A percentile compares a stretch with the other conserved stretches of the same genome.
These are phyloP conservation scores for Penicillium waksmanii DNA, from an alignment of 495 filamentous ascomycete genomes.

Conservation along the genomic window DNA sequence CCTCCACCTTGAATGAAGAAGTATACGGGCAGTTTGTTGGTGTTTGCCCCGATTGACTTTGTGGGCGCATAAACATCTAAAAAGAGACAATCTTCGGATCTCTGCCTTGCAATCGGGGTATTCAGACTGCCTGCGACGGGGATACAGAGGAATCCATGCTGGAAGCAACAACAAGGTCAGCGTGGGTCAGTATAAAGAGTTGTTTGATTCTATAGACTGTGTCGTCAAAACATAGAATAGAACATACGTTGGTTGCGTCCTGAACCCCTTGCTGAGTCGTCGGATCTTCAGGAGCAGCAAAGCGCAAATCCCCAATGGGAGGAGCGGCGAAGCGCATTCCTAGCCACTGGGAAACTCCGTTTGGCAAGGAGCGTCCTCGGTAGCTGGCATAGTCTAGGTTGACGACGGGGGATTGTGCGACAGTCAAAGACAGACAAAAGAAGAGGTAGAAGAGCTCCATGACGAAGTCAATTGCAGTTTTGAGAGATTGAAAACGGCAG, in stretches of 20 bases:
- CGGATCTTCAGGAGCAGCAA: conserved; percentile 62
- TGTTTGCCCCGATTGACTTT: conserved; percentile 41
- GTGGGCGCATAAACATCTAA: conserved; percentile 73
- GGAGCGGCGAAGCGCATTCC: conserved; percentile 68
- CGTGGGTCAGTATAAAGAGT: conserved; percentile 3
- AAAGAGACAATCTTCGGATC: conserved; percentile 76
- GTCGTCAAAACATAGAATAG: not conserved
- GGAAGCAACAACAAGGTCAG: not conserved
- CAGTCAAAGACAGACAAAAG: conserved; percentile 24
- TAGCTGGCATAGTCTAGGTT: conserved; percentile 51
- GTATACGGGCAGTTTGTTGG: conserved; percentile 63
- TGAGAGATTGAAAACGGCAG: conserved; percentile 5
- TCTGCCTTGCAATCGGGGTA: conserved; percentile 31
- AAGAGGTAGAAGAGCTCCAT: conserved; percentile 22
- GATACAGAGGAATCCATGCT: conserved; percentile 58
- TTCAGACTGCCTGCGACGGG: conserved; percentile 40
- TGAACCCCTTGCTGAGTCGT: conserved; percentile 38
- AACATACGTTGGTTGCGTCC: conserved; percentile 48
- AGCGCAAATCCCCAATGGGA: conserved; percentile 60
- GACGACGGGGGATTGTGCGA: conserved; percentile 33
- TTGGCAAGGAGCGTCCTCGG: conserved; percentile 35
- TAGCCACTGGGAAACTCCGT: conserved; percentile 64
- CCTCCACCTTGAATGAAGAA: conserved; percentile 81
- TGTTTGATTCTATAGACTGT: not conserved
- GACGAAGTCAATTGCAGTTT: conserved; percentile 2